Evolutionary conservation across 176 grass and related monocot genomes (phyloP).

Genomic region (Aechmea fasciata): DNA sequence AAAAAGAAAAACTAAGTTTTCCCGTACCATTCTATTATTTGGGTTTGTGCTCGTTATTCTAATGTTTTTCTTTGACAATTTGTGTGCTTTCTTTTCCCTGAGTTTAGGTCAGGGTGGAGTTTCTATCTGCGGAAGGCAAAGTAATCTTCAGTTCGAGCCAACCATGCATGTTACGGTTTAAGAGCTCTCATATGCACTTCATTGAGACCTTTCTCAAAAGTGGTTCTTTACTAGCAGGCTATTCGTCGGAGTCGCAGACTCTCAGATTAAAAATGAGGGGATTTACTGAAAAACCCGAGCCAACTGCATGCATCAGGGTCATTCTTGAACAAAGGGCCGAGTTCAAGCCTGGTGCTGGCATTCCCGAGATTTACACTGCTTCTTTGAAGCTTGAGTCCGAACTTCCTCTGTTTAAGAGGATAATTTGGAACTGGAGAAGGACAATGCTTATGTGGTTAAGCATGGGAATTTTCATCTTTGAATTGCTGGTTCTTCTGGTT

Average conservation of each 20-base stretch:
- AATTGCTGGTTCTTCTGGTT: constrained; percentile 46
- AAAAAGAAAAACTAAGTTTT: neutral
- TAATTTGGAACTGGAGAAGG: constrained; percentile 87
- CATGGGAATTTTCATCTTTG: constrained; percentile 54
- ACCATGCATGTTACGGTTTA: constrained; percentile 90
- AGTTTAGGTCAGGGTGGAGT: constrained; percentile 62
- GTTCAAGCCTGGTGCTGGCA: constrained; percentile 53
- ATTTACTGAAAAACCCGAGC: constrained; percentile 43
- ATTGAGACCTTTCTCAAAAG: constrained; percentile 72
- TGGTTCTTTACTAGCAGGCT: constrained; percentile 55
- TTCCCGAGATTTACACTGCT: constrained; percentile 74
- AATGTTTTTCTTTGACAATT: neutral
- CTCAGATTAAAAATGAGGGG: constrained; percentile 64
- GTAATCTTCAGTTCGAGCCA: constrained; percentile 43
- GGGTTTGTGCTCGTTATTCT: neutral
- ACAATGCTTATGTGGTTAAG: constrained; percentile 86
- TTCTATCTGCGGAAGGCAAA: constrained; percentile 47
- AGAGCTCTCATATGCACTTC: constrained; percentile 79
- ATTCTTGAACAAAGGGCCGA: constrained; percentile 77
- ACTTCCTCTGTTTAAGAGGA: constrained; percentile 63
- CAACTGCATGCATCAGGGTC: constrained; percentile 50
- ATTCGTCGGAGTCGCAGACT: constrained; percentile 70
- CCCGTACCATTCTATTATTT: neutral
- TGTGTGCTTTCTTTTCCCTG: constrained; percentile 3
- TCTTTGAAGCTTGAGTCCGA: constrained; percentile 64